Conservation (phyloP, 495 filamentous ascomycete species). For the Hypoxylon fragiforme region DNA sequence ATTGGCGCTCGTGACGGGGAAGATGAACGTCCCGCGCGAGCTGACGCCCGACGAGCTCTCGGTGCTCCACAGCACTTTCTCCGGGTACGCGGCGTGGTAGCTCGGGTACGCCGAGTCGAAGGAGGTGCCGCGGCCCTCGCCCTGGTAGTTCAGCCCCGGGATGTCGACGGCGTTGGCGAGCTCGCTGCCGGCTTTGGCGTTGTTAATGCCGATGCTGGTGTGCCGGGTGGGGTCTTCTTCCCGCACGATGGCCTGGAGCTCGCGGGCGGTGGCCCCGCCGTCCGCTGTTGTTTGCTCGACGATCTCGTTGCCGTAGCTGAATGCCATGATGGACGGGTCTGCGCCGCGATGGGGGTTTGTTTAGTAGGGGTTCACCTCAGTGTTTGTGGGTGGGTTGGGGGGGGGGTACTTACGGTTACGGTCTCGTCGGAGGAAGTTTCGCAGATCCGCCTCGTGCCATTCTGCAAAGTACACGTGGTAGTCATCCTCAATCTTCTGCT, state of each 20-base stretch:
- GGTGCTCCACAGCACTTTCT: slow-evolving; percentile 49
- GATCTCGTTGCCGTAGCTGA: slow-evolving; percentile 55
- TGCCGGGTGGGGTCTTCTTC: slow-evolving; percentile 49
- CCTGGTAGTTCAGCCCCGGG: slow-evolving; percentile 54
- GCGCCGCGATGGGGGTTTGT: background rate
- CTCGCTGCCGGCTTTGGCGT: slow-evolving; percentile 33
- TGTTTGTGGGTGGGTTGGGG: background rate
- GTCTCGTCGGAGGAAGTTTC: slow-evolving; percentile 51
- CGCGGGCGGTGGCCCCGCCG: slow-evolving; percentile 36
- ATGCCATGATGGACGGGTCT: slow-evolving; percentile 53
- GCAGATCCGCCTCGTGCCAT: slow-evolving; percentile 54
- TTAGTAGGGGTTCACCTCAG: background rate
- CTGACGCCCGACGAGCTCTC: slow-evolving; percentile 49
- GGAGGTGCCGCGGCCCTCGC: slow-evolving; percentile 46
- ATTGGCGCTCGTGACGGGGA: slow-evolving; percentile 47
- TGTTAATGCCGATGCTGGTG: slow-evolving; percentile 46
- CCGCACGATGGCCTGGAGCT: slow-evolving; percentile 41
- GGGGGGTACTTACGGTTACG: slow-evolving; percentile 42
- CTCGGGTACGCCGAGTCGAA: slow-evolving; percentile 36
- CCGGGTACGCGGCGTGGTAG: slow-evolving; percentile 47
- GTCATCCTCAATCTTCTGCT: slow-evolving; percentile 48
- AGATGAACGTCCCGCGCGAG: slow-evolving; percentile 53
- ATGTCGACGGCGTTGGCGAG: slow-evolving; percentile 47
- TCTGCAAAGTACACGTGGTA: slow-evolving; percentile 51
- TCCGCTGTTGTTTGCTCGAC: slow-evolving; percentile 39